Evolutionary conservation across 176 grass and related monocot species (phyloP).

Genomic region (Avena atlantica): DNA sequence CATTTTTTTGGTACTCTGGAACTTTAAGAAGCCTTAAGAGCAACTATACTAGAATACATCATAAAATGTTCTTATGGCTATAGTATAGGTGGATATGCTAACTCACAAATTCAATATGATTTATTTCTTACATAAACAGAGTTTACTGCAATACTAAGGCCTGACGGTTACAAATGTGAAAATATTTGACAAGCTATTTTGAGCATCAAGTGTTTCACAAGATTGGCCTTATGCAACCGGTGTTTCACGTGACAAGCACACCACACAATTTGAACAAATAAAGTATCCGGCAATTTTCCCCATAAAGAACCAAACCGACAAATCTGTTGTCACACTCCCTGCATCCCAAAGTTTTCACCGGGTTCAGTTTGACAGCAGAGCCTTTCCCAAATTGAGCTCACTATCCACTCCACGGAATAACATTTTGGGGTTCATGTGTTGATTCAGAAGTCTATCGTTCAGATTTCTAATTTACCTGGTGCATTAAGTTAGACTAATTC

Average conservation of each 20-base stretch:
- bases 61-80: neutral
- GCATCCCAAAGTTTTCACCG: neutral
- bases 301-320: neutral
- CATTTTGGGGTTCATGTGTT: neutral
- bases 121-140: neutral
- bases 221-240: neutral
- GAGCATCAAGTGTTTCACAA: constrained; percentile 29
- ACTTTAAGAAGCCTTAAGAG: neutral
- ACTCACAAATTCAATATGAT: neutral
- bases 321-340: neutral
- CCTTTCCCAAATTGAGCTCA: neutral
- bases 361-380: neutral
- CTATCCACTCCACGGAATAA: neutral
- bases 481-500: neutral
- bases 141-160: neutral
- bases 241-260: neutral
- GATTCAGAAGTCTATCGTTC: neutral
- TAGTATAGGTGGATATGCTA: neutral
- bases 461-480: neutral
- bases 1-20: neutral
- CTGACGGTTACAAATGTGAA: neutral
- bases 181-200: neutral
- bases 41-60: neutral
- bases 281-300: neutral
- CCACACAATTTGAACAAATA: neutral